Percentiles rank a stretch among this genome's conserved stretches.
Conservation (phyloP, 805 yeast species). For the Pichia sporocuriosa region DNA sequence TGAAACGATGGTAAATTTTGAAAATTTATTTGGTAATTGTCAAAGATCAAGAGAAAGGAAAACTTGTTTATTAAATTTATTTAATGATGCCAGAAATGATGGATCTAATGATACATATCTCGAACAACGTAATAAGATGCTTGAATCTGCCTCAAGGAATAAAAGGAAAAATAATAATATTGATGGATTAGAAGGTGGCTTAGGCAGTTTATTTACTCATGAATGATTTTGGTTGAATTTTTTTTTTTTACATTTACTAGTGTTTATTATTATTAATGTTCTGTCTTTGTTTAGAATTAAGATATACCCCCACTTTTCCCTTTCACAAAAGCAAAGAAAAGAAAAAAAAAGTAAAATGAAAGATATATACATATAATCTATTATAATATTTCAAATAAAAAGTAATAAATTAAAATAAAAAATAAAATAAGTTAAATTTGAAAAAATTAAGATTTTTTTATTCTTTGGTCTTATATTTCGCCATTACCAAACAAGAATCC, state of each 20-base stretch:
- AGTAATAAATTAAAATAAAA: background rate
- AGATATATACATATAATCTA: background rate
- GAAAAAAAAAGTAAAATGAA: too few species aligned
- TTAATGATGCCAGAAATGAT: slow-evolving; percentile 47
- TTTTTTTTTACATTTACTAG: too few species aligned
- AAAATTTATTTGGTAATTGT: slow-evolving; percentile 54
- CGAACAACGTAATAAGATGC: slow-evolving; percentile 13
- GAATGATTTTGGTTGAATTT: too few species aligned
- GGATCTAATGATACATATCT: slow-evolving; percentile 28
- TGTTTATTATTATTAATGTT: too few species aligned
- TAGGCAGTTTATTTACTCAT: slow-evolving; percentile 12
- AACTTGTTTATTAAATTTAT: slow-evolving; percentile 67
- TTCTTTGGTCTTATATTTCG: slow-evolving; percentile 4
- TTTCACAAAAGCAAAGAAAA: too few species aligned
- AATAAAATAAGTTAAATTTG: too few species aligned
- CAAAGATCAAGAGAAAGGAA: slow-evolving; percentile 73
- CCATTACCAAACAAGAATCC: slow-evolving; percentile 13
- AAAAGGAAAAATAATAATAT: slow-evolving; percentile 11
- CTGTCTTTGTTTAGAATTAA: too few species aligned
- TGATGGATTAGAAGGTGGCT: slow-evolving; percentile 14
- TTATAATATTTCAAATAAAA: background rate
- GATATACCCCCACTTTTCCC: too few species aligned
- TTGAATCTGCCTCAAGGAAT: slow-evolving; percentile 11
- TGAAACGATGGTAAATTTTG: slow-evolving; percentile 57
- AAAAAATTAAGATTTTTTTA: too few species aligned